Evolutionary conservation across 2,329 filamentous ascomycete genomes (phyloP), one percentile per base, ranked within the genome.

Genomic region (Xylariaceae sp.): DNA sequence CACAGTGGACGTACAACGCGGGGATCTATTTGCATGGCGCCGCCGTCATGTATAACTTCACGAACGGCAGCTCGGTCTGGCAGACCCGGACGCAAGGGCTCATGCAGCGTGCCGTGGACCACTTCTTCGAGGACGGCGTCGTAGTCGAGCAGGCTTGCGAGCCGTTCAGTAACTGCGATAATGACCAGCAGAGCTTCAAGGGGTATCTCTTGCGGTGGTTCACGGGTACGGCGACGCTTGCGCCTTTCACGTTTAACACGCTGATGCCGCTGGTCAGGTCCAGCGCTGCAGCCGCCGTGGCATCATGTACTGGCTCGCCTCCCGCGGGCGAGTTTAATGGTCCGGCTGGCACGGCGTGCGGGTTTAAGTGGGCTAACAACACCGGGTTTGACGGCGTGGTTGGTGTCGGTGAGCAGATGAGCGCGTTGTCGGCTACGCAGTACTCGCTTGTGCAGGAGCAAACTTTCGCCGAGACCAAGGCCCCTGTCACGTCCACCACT

Each of bases 141-240:
- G 75, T 87, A 62, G 77, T 73, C 56, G 86, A 90, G 67, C 72
- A 73, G 50, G 76, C 78, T 22, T 91, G 86, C 67, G 86, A 90
- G 67, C 66, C 64, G 6, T 65, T 65, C 46, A 66, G 68, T 44
- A 71, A 70, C 21, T 91, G 86, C 72, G 79, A 88, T 67, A 74
- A 74, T 52, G 85, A 90, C 63, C 84, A 89, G 67, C 76, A 77
- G 57, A 81, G 76, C 38, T 90, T 89, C 79, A 90, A 90, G 67
- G 85, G 83, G 10, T 89, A 88, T 63, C 71, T 88, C 21, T 67
- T 79, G 21, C 82, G 86, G 36, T 90, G 83, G 79, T 66, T 84
- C 60, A 74, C 79, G 1, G 69, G 68, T 16, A 75, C 78, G 2
- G 66, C 73, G 6, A 73, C 77, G 60, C 61, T 83, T 56, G 79